Percentiles rank a stretch among this genome's conserved stretches.
Conservation (phyloP, 495 filamentous ascomycete species). For the Aspergillus affinis region DNA sequence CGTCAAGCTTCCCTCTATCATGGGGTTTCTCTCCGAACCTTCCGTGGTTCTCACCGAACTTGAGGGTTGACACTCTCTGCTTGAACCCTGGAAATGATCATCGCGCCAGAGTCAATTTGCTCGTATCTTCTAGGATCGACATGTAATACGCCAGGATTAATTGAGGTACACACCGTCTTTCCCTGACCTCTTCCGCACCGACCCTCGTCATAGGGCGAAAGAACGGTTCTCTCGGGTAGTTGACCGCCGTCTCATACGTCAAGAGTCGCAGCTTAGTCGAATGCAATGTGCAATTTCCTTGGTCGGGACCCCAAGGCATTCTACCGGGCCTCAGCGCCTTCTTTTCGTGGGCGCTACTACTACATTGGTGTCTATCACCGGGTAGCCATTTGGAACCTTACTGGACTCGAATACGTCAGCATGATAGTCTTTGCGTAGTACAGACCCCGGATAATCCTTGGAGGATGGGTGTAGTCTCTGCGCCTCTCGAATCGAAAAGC, state of each 20-base stretch:
- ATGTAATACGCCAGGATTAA: conserved; percentile 1
- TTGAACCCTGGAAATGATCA: conserved; percentile 9
- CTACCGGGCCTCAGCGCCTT: neutral
- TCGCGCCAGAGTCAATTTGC: conserved; percentile 14
- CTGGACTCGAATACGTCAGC: conserved; percentile 37
- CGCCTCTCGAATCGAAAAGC: conserved; percentile 1
- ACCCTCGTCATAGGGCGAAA: conserved; percentile 7
- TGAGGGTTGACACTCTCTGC: neutral
- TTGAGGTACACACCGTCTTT: conserved; percentile 9
- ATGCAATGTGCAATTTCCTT: neutral
- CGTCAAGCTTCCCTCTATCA: neutral
- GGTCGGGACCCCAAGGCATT: neutral
- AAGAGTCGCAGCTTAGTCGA: conserved; percentile 19
- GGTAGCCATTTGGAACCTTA: conserved; percentile 17
- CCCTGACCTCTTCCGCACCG: conserved; percentile 5
- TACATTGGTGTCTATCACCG: conserved; percentile 2
- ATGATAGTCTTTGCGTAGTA: conserved; percentile 27
- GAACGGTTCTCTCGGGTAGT: conserved; percentile 43
- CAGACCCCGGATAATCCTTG: neutral
- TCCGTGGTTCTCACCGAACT: neutral
- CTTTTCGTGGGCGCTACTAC: neutral
- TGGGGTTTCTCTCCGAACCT: neutral
- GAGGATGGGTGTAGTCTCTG: neutral
- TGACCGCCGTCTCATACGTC: conserved; percentile 27
- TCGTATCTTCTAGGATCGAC: neutral